phyloP scores from a whole-genome alignment of 2,329 filamentous ascomycete genomes.

The Aspergillus luchuensis region DNA sequence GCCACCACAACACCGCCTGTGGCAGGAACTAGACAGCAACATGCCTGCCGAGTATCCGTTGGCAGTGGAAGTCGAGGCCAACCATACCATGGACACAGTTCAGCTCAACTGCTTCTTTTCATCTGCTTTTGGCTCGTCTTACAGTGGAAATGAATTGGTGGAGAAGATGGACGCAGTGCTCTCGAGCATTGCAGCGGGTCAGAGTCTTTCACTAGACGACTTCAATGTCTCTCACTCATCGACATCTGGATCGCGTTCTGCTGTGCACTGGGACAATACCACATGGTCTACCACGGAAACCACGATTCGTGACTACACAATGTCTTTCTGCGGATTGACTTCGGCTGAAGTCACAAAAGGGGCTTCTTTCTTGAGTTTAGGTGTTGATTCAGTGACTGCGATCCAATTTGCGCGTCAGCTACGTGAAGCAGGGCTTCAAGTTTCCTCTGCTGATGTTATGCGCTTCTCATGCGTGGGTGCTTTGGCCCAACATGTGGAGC shows the following conservation, averaged over 20 bases:
- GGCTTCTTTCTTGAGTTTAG: slow-evolving; percentile 36
- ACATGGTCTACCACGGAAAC: slow-evolving; percentile 28
- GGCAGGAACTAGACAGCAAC: slow-evolving; percentile 35
- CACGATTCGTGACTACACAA: slow-evolving; percentile 26
- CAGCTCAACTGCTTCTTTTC: slow-evolving; percentile 31
- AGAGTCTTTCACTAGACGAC: slow-evolving; percentile 26
- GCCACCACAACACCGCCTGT: slow-evolving; percentile 22
- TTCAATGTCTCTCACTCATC: slow-evolving; percentile 23
- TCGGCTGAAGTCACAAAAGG: slow-evolving; percentile 28
- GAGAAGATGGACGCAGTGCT: slow-evolving; percentile 37
- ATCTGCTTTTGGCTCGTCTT: slow-evolving; percentile 25
- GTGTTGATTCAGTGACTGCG: slow-evolving; percentile 37
- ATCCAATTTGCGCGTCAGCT: slow-evolving; percentile 37
- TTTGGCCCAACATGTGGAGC: slow-evolving; percentile 25
- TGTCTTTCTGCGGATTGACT: slow-evolving; percentile 28
- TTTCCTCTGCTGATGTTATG: slow-evolving; percentile 41
- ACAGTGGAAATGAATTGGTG: slow-evolving; percentile 29
- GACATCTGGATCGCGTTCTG: neutral
- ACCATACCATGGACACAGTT: slow-evolving; percentile 25
- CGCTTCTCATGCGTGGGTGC: slow-evolving; percentile 34
- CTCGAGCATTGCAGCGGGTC: slow-evolving; percentile 28
- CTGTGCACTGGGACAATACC: slow-evolving; percentile 21
- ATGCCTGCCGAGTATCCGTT: slow-evolving; percentile 41
- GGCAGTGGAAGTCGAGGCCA: slow-evolving; percentile 38
- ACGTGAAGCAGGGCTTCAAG: slow-evolving; percentile 28